A percentile compares a stretch with the other conserved stretches of the same genome.
These are phyloP conservation scores for Aphanoascus verrucosus DNA, from an alignment of 2,329 filamentous ascomycete genomes.

Conservation along the genomic window DNA sequence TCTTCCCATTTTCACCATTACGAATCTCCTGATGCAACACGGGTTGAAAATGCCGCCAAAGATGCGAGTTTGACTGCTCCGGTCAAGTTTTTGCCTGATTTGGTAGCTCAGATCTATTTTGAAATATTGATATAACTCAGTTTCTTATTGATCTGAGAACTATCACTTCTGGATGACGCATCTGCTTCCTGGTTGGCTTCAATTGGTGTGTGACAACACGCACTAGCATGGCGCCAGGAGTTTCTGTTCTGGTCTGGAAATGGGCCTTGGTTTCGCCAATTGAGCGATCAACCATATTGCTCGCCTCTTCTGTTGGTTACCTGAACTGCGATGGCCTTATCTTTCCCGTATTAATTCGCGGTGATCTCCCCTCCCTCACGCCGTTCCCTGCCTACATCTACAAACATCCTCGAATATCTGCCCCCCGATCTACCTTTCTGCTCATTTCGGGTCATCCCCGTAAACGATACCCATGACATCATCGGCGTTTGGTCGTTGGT, in stretches of 20 bases:
- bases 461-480: slow-evolving; percentile 1
- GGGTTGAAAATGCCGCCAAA: neutral
- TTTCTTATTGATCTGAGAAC: neutral
- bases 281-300: neutral
- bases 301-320: neutral
- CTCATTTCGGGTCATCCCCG: neutral
- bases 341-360: neutral
- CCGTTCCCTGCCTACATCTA: neutral
- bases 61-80: too few relatives aligned
- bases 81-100: too few relatives aligned
- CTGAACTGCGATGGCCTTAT: neutral
- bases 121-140: neutral
- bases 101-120: too few relatives aligned
- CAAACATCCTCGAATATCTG: neutral
- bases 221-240: slow-evolving; percentile 3
- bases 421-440: neutral
- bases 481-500: neutral
- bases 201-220: neutral
- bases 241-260: neutral
- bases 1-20: neutral
- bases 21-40: neutral
- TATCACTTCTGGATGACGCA: slow-evolving; percentile 2
- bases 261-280: neutral
- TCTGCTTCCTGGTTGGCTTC: neutral
- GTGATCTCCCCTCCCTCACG: neutral